A percentile compares a stretch with the other conserved stretches of the same genome.
phyloP scores from a whole-genome alignment of 2,329 filamentous ascomycete species.

The Epichloe aotearoae region DNA sequence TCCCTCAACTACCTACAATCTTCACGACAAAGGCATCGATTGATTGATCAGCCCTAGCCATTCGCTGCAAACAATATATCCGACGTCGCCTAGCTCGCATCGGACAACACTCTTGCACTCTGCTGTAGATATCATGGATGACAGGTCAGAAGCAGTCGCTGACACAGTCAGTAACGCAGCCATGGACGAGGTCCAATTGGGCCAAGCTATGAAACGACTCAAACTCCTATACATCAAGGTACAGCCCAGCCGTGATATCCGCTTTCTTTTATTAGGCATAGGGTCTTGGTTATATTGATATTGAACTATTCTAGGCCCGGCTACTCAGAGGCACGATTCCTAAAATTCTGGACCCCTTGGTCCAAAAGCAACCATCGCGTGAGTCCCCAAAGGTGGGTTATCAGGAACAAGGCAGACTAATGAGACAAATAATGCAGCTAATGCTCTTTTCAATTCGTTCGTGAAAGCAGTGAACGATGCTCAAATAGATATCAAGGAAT shows the following conservation, averaged over 20 bases:
- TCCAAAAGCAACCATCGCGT: slow-evolving; percentile 37
- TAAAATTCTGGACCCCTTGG: slow-evolving; percentile 33
- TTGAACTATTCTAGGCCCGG: slow-evolving; percentile 16
- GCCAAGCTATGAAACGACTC: slow-evolving; percentile 35
- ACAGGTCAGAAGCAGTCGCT: background rate
- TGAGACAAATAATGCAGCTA: slow-evolving; percentile 25
- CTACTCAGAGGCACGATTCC: slow-evolving; percentile 24
- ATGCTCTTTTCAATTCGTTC: slow-evolving; percentile 34
- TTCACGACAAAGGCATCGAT: background rate
- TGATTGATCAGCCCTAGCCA: background rate
- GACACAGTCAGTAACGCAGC: slow-evolving; percentile 6
- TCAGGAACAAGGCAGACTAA: slow-evolving; percentile 1
- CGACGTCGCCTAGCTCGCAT: background rate
- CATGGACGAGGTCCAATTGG: slow-evolving; percentile 36
- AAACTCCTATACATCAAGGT: slow-evolving; percentile 43
- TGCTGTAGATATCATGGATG: slow-evolving; percentile 3
- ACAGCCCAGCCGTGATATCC: slow-evolving; percentile 7
- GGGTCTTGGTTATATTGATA: slow-evolving; percentile 7
- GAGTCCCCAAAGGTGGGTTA: slow-evolving; percentile 14
- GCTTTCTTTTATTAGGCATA: background rate
- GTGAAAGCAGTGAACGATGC: slow-evolving; percentile 33
- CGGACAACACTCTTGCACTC: background rate
- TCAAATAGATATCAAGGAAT: slow-evolving; percentile 37
- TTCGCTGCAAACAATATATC: background rate
- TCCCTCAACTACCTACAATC: background rate